phyloP scores from a whole-genome alignment of 2,329 filamentous ascomycete species.

The Emergomyces pasteurianus region DNA sequence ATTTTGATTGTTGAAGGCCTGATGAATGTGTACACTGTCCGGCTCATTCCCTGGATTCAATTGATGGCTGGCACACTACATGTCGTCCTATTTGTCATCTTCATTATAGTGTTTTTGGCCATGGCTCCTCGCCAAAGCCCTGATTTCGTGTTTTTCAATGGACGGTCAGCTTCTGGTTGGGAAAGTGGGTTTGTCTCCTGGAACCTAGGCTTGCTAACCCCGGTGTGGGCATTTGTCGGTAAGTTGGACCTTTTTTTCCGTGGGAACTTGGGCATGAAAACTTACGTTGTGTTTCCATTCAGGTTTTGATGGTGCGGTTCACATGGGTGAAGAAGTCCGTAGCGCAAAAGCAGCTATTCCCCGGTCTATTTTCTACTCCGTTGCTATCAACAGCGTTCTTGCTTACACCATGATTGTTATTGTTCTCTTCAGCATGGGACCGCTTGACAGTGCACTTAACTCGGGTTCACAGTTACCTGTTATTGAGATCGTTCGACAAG shows the following conservation, averaged over 20 bases:
- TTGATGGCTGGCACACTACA: slow-evolving; percentile 24
- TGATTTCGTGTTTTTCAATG: slow-evolving; percentile 22
- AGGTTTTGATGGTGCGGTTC: slow-evolving; percentile 38
- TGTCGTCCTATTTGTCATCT: slow-evolving; percentile 25
- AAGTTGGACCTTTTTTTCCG: not conserved
- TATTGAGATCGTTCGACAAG: slow-evolving; percentile 30
- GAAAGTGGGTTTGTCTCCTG: slow-evolving; percentile 22
- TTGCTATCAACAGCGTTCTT: slow-evolving; percentile 30
- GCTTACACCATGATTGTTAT: slow-evolving; percentile 32
- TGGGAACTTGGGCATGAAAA: not conserved
- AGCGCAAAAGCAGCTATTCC: slow-evolving; percentile 37
- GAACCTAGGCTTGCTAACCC: slow-evolving; percentile 27
- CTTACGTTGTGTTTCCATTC: not conserved
- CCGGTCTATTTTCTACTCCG: slow-evolving; percentile 32
- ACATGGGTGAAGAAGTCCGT: slow-evolving; percentile 37
- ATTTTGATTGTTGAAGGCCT: slow-evolving; percentile 20
- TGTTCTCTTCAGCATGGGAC: slow-evolving; percentile 34
- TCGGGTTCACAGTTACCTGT: slow-evolving; percentile 26
- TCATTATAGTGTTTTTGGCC: slow-evolving; percentile 22
- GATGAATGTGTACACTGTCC: slow-evolving; percentile 23
- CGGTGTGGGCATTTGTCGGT: slow-evolving; percentile 22
- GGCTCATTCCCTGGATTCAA: slow-evolving; percentile 30
- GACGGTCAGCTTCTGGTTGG: slow-evolving; percentile 22
- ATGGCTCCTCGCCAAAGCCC: slow-evolving; percentile 21
- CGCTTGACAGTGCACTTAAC: slow-evolving; percentile 21